Conservation (phyloP, 148 eudicot genomes). For the Vaccinium darrowii region DNA sequence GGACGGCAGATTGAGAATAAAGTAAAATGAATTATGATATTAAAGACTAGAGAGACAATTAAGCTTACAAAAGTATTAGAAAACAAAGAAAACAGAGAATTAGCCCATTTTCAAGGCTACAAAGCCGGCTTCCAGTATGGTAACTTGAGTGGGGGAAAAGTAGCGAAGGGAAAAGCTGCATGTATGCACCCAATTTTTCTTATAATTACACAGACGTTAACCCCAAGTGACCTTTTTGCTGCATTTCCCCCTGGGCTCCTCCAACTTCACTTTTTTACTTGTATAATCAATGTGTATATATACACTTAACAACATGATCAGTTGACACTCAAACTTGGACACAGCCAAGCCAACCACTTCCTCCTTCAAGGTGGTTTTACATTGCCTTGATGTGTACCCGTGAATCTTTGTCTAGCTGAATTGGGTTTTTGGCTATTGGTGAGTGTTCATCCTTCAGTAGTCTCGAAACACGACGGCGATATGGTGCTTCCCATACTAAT, state of each 20-base stretch:
- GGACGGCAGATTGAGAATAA: background rate
- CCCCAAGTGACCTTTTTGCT: constrained; percentile 61
- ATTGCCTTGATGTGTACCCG: background rate
- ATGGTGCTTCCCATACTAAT: background rate
- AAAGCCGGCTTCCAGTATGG: constrained; percentile 47
- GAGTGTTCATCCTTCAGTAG: background rate
- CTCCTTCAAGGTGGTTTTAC: background rate
- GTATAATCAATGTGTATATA: constrained; percentile 1
- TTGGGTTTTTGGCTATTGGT: constrained; percentile 6
- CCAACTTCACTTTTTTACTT: constrained; percentile 25
- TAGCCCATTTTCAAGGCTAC: constrained; percentile 47
- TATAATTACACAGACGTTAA: background rate
- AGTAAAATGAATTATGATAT: too few species aligned
- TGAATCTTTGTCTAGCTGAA: background rate
- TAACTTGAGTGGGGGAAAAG: constrained; percentile 26
- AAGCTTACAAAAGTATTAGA: constrained; percentile 17
- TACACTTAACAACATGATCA: constrained; percentile 16
- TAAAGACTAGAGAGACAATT: background rate
- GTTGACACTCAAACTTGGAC: constrained; percentile 21
- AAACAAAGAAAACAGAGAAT: constrained; percentile 35
- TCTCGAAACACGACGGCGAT: too few species aligned
- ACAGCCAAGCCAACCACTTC: constrained; percentile 8
- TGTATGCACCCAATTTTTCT: constrained; percentile 7
- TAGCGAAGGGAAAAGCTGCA: constrained; percentile 32
- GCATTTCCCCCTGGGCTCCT: constrained; percentile 46